These are phyloP conservation scores for Rhynchosporium secalis DNA, from an alignment of 2,329 filamentous ascomycete species.

Conservation along the genomic window DNA sequence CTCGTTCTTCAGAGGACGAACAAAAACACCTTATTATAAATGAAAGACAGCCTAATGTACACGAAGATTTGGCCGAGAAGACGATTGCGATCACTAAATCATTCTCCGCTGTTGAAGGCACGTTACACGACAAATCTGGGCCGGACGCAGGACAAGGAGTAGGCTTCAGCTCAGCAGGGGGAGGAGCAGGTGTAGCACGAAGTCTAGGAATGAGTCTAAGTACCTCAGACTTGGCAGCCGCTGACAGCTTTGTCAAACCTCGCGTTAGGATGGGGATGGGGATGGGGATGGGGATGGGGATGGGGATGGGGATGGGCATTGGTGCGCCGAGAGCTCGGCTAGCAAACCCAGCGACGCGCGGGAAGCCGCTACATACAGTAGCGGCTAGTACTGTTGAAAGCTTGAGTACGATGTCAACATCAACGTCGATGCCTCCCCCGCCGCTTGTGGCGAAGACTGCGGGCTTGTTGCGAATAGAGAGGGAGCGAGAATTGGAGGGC, in stretches of 20 bases:
- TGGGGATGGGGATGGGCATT: background rate
- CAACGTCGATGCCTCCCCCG: no score
- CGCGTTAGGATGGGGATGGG: no score
- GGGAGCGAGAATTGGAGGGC: no score
- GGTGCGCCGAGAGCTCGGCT: slow-evolving; percentile 25
- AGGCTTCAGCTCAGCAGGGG: slow-evolving; percentile 4
- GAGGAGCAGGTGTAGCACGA: background rate
- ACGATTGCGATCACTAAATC: background rate
- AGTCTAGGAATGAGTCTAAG: background rate
- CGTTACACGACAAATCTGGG: background rate
- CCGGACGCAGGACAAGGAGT: background rate
- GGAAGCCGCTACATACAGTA: slow-evolving; percentile 31
- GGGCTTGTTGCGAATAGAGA: no score
- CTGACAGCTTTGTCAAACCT: no score
- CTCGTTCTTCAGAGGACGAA: slow-evolving; percentile 1
- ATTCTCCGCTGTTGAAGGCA: background rate
- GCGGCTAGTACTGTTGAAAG: slow-evolving; percentile 30
- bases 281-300: no score
- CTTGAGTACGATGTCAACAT: slow-evolving; percentile 19
- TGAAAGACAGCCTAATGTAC: no score
- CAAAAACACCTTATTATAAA: no score
- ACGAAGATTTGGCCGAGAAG: slow-evolving; percentile 10
- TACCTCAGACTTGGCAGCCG: slow-evolving; percentile 2
- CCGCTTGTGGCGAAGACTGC: no score
- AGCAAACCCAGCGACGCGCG: slow-evolving; percentile 36